phyloP scores from a whole-genome alignment of 345 rosid genomes.

The Zanthoxylum bungeanum region DNA sequence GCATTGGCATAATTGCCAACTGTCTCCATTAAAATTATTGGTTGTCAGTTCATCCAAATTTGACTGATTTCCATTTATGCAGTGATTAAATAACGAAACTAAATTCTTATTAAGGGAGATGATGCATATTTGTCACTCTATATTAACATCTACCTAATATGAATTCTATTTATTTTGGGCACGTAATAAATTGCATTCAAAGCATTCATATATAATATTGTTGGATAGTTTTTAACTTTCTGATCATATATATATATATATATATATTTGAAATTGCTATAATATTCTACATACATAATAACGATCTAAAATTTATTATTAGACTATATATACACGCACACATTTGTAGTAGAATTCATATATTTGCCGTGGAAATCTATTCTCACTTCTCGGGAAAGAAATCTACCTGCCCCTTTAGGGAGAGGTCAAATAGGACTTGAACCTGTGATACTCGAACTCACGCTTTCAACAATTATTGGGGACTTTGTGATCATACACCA shows the following conservation, averaged over 20 bases:
- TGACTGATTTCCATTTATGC: background rate
- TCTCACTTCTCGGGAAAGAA: too few relatives aligned
- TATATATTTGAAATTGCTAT: too few relatives aligned
- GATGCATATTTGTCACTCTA: background rate
- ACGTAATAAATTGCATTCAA: background rate
- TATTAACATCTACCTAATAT: background rate
- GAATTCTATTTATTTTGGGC: background rate
- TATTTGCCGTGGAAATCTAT: too few relatives aligned
- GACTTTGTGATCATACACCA: background rate
- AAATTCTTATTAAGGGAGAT: background rate
- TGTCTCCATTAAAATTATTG: slow-evolving; percentile 9
- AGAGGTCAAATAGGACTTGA: too few relatives aligned
- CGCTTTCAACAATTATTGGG: too few relatives aligned
- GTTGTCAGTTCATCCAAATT: slow-evolving; percentile 6
- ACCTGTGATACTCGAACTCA: too few relatives aligned
- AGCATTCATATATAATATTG: background rate
- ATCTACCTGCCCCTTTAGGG: too few relatives aligned
- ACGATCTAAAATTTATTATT: too few relatives aligned
- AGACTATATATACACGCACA: too few relatives aligned
- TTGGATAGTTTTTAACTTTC: background rate
- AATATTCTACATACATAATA: too few relatives aligned
- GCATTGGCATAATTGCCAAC: slow-evolving; percentile 12
- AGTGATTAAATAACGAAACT: background rate
- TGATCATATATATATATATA: too few relatives aligned
- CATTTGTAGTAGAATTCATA: too few relatives aligned